Evolutionary conservation across 78 protist species (phyloP).

Genomic region (Speleostelium caveatum): DNA sequence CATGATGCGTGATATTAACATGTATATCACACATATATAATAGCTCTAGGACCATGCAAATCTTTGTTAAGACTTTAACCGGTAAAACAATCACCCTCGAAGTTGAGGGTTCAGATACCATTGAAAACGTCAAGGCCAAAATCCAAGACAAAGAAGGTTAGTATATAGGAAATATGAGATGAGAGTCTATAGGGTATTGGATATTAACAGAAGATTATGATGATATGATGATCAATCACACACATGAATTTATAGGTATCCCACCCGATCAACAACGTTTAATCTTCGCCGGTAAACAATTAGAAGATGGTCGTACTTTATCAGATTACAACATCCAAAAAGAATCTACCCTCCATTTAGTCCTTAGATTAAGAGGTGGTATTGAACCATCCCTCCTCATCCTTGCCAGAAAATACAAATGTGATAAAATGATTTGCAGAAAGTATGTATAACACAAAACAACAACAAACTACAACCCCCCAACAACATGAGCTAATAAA

Average conservation of each 20-base stretch:
- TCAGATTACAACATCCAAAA: constrained; percentile 99
- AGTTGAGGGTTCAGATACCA: constrained; percentile 97
- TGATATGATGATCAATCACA: not conserved
- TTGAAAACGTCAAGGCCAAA: constrained; percentile 98
- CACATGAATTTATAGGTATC: constrained; percentile 89
- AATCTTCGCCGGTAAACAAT: constrained; percentile 99
- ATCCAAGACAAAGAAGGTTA: constrained; percentile 99
- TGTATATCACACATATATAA: not conserved
- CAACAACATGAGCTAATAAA: not conserved
- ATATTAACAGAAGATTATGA: not conserved
- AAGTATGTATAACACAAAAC: constrained; percentile 52
- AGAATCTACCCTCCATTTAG: constrained; percentile 98
- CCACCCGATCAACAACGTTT: constrained; percentile 99
- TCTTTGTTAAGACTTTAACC: constrained; percentile 98
- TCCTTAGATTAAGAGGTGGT: constrained; percentile 98
- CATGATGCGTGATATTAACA: not conserved
- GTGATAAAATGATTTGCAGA: constrained; percentile 99
- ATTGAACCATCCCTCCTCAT: constrained; percentile 98
- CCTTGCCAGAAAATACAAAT: constrained; percentile 98
- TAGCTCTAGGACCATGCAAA: constrained; percentile 94
- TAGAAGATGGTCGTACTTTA: constrained; percentile 99
- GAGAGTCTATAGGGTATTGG: not conserved
- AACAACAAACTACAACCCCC: not conserved
- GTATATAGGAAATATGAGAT: too few relatives aligned
- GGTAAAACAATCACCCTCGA: constrained; percentile 99